Evolutionary conservation across 2,329 filamentous ascomycete species (phyloP), one percentile per base, ranked within the genome.

Genomic region (Apiospora sp.): DNA sequence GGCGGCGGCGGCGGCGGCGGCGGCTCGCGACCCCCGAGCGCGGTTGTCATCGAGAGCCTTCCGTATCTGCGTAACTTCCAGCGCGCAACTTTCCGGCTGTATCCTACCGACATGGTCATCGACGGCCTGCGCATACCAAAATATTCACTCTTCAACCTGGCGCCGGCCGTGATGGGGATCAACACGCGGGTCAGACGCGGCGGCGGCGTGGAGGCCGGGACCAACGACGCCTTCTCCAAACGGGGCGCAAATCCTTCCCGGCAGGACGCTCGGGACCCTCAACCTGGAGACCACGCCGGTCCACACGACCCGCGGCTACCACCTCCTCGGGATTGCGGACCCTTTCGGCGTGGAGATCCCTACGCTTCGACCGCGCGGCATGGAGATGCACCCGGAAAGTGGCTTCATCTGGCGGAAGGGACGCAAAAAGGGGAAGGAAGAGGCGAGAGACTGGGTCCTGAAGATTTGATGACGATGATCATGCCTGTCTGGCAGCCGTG

Each of bases 221-320:
- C 13, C 58, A 34, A 64, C 58, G 4, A 41, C 54, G 48, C 74
- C 27, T 75, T 74, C 34, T 74, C 73, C 37, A 77, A 78, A 54
- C 78, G 78, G 78, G 0, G 77, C 78, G 24, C 73, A 78, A 19
- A 75, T 79, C 5, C 80, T 58, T 72, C 22, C 22, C 78, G 78
- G 10, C 75, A 75, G 49, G 44, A 16, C 44, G 70, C 73, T n/a
- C 78, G 44, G 44, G 10, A 43, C 76, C 67, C 58, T 76, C 5
- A 76, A 80, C 72, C 75, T 79, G 71, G 80, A 80, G 75, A 72
- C 72, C 13, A 73, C 80, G 41, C 69, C 80, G 13, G 46, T 76
- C 8, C 75, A 77, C 64, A 72, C 78, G 37, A 72, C 78, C 13
- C 73, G 73, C 19, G 67, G 73, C 13, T 75, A 69, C 54, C 73